Evolutionary conservation across 73 alveolate species (phyloP).

Genomic region (Stentor coeruleus): DNA sequence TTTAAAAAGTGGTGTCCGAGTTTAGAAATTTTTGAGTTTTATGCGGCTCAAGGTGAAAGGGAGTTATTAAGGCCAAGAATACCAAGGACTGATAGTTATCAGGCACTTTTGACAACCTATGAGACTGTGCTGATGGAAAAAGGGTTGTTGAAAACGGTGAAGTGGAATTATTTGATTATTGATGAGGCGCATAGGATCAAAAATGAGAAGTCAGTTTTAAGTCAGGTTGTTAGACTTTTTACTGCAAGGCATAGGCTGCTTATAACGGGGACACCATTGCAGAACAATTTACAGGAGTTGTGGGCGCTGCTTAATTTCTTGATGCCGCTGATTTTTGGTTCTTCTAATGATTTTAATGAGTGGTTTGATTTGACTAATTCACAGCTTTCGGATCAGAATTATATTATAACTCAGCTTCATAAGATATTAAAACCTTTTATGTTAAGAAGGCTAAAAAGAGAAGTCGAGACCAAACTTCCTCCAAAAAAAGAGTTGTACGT

Average conservation of each 20-base stretch:
- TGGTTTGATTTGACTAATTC: conserved; percentile 92
- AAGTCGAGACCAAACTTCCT: conserved; percentile 84
- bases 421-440: conserved; percentile 90
- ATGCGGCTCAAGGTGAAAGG: conserved; percentile 90
- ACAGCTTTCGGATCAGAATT: background rate
- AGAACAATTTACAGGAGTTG: conserved; percentile 98
- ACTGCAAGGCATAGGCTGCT: conserved; percentile 94
- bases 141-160: conserved; percentile 91
- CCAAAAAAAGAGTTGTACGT: conserved; percentile 89
- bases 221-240: conserved; percentile 96
- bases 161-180: conserved; percentile 98
- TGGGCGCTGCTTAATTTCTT: conserved; percentile 99
- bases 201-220: conserved; percentile 94
- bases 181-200: conserved; percentile 99
- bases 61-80: conserved; percentile 97
- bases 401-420: conserved; percentile 80
- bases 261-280: conserved; percentile 99
- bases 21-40: conserved; percentile 94
- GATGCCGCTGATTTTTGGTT: too few species aligned
- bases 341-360: conserved; percentile 96
- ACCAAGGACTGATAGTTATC: conserved; percentile 93
- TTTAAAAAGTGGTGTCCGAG: conserved; percentile 99
- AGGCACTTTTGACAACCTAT: conserved; percentile 95
- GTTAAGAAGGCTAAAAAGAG: conserved; percentile 85
- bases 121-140: conserved; percentile 93